phyloP scores from a whole-genome alignment of 1,284 basidiomycete species.

The Leccinum insolens region DNA sequence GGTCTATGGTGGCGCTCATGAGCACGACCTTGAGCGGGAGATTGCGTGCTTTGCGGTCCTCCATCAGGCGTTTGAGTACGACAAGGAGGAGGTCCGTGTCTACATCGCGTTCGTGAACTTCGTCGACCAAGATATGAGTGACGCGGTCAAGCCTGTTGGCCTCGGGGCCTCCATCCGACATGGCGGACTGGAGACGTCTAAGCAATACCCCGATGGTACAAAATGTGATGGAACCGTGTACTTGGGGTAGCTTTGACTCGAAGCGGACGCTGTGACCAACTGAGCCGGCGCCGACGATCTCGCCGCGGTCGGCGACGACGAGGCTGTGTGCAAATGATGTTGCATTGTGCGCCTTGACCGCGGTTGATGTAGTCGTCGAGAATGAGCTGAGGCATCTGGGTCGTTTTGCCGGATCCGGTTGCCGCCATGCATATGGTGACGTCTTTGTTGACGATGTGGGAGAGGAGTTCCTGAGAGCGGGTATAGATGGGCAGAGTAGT shows the following conservation, averaged over 20 bases:
- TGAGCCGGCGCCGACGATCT: constrained; percentile 66
- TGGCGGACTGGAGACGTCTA: constrained; percentile 82
- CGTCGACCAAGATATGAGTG: constrained; percentile 93
- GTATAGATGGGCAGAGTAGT: constrained; percentile 75
- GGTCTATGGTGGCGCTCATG: constrained; percentile 97
- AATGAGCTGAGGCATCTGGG: constrained; percentile 92
- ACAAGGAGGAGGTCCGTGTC: constrained; percentile 94
- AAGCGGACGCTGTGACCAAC: constrained; percentile 96
- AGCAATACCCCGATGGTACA: constrained; percentile 95
- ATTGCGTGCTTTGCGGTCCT: constrained; percentile 73
- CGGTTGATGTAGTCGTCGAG: constrained; percentile 84
- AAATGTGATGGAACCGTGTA: constrained; percentile 88
- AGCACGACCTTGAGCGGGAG: constrained; percentile 88
- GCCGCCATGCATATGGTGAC: constrained; percentile 95
- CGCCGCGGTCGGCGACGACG: constrained; percentile 62
- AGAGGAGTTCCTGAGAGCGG: constrained; percentile 65
- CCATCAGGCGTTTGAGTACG: constrained; percentile 85
- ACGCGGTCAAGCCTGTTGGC: constrained; percentile 71
- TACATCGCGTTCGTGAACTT: constrained; percentile 96
- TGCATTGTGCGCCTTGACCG: constrained; percentile 84
- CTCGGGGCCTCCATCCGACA: constrained; percentile 46
- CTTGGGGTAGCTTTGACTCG: constrained; percentile 79
- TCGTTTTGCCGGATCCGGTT: constrained; percentile 96
- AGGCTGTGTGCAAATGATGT: constrained; percentile 94
- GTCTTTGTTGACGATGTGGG: constrained; percentile 78